These are phyloP conservation scores for Leptodontidium sp. DNA, from an alignment of 2,329 filamentous ascomycete genomes.

Conservation along the genomic window DNA sequence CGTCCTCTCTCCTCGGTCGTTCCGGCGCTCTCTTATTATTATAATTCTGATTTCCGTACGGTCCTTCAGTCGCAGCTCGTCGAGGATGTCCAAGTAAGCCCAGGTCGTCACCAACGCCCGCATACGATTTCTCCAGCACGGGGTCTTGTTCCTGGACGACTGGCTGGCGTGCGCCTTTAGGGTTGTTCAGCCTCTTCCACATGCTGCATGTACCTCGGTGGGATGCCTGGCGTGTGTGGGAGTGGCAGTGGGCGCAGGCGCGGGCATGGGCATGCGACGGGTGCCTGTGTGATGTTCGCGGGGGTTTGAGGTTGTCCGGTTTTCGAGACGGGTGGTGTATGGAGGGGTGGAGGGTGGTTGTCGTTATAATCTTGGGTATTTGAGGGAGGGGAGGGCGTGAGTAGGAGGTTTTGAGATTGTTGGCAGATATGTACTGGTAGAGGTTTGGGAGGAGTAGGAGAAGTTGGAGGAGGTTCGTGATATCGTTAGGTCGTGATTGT, in stretches of 20 bases:
- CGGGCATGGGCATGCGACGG: background rate
- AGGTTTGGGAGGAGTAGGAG: background rate
- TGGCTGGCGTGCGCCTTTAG: conserved; percentile 49
- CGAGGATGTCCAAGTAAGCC: conserved; percentile 34
- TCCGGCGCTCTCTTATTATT: background rate
- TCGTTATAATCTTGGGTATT: conserved; percentile 18
- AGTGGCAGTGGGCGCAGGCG: background rate
- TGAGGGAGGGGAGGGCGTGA: background rate
- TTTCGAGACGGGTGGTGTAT: conserved; percentile 16
- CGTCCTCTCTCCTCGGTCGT: conserved; percentile 15
- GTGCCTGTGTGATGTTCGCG: conserved; percentile 37
- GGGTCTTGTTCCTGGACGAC: conserved; percentile 51
- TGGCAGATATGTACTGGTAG: background rate
- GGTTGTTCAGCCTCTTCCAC: conserved; percentile 62
- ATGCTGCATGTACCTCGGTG: conserved; percentile 51
- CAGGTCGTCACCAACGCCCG: conserved; percentile 46
- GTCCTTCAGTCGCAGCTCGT: background rate
- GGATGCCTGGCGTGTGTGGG: background rate
- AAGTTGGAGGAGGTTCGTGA: conserved; percentile 15
- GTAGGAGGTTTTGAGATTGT: background rate
- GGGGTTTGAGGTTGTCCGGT: conserved; percentile 16
- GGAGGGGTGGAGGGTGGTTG: background rate
- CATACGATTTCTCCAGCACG: conserved; percentile 53
- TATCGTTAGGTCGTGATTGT: conserved; percentile 11
- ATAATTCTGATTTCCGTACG: background rate